Evolutionary conservation across 2,329 filamentous ascomycete genomes (phyloP).

Genomic region (Bisporella sp.): DNA sequence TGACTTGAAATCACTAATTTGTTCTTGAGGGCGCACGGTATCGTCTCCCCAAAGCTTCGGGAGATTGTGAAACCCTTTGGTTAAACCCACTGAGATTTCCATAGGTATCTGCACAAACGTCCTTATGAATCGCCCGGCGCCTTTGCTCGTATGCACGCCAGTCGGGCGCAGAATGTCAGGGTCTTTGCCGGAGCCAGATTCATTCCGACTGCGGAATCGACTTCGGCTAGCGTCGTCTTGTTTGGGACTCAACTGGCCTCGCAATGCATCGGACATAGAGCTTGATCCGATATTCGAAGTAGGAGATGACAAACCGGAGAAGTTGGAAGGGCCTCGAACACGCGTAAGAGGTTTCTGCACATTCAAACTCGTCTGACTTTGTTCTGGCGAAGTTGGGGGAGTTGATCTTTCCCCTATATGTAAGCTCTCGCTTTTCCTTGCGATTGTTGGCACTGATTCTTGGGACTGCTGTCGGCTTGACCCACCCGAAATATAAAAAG

Average conservation of each 20-base stretch:
- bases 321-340: background rate
- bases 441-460: constrained; percentile 6
- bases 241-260: background rate
- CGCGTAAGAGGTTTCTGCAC: constrained; percentile 7
- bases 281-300: background rate
- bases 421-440: constrained; percentile 7
- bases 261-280: background rate
- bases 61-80: constrained; percentile 80
- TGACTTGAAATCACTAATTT: constrained; percentile 67
- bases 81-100: constrained; percentile 73
- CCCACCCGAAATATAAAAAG: background rate
- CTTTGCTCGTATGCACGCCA: too few relatives aligned
- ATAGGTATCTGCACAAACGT: constrained; percentile 43
- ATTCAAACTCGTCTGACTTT: constrained; percentile 13
- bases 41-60: constrained; percentile 79
- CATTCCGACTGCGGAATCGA: constrained; percentile 24
- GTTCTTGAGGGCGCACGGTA: constrained; percentile 65
- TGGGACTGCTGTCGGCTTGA: constrained; percentile 7
- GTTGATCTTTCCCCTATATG: constrained; percentile 6
- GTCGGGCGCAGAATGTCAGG: constrained; percentile 58
- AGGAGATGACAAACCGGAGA: background rate
- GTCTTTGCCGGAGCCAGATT: constrained; percentile 60
- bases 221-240: constrained; percentile 52
- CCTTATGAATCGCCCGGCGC: too few relatives aligned
- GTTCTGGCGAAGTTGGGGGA: constrained; percentile 7